Conservation (phyloP, 192 early-diverging fungal genomes). For the Backusella luteola region DNA sequence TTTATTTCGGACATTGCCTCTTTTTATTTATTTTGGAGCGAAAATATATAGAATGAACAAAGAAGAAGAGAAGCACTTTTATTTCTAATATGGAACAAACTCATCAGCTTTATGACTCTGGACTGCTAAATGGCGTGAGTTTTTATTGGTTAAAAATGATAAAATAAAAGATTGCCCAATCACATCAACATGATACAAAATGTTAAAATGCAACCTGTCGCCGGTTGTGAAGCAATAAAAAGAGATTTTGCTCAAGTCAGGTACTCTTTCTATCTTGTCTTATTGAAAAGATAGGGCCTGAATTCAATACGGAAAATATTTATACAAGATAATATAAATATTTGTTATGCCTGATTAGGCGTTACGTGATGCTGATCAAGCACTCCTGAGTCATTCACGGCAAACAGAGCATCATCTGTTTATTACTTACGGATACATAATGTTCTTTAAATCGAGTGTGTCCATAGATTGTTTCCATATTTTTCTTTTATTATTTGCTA, state of each 20-base stretch:
- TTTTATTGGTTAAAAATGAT: constrained; percentile 14
- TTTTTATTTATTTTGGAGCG: no score
- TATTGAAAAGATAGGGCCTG: no score
- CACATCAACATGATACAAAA: neutral
- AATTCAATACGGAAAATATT: no score
- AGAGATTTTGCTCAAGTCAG: no score
- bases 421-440: neutral
- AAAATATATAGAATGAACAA: neutral
- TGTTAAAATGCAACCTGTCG: neutral
- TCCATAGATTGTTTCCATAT: neutral
- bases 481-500: neutral
- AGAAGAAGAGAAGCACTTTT: neutral
- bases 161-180: constrained; percentile 9
- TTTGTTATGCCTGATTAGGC: neutral
- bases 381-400: neutral
- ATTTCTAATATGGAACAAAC: neutral
- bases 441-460: no score
- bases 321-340: neutral
- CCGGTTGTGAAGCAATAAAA: neutral
- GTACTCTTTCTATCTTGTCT: no score
- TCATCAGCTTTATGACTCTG: neutral
- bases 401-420: neutral
- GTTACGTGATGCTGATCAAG: neutral
- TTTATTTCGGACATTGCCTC: neutral
- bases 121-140: neutral